Percentiles rank a stretch among this genome's conserved stretches.
Conservation (phyloP, 441 rosid species). For the Adansonia gregorii region DNA sequence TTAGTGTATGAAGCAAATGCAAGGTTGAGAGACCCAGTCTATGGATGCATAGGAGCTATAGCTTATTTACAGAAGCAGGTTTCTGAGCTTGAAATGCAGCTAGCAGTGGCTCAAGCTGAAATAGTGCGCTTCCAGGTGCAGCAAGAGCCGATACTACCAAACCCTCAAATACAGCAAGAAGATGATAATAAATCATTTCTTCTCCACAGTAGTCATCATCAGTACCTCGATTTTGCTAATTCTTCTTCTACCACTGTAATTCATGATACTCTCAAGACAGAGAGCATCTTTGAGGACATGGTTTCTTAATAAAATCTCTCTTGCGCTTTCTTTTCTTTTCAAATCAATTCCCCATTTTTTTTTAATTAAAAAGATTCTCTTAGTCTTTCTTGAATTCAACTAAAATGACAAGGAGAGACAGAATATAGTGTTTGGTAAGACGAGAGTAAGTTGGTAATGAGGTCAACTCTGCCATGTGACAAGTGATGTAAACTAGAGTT, state of each 20-base stretch:
- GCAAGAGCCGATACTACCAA: slow-evolving; percentile 35
- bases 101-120: slow-evolving; percentile 54
- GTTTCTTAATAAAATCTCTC: slow-evolving; percentile 39
- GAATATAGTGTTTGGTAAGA: not conserved
- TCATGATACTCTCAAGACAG: slow-evolving; percentile 36
- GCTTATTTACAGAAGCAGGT: slow-evolving; percentile 50
- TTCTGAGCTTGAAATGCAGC: slow-evolving; percentile 51
- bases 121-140: slow-evolving; percentile 53
- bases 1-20: slow-evolving; percentile 57
- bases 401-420: not conserved
- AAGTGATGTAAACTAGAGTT: slow-evolving; percentile 25
- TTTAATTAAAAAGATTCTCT: too few species aligned
- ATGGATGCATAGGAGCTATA: slow-evolving; percentile 59
- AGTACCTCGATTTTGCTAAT: slow-evolving; percentile 29
- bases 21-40: slow-evolving; percentile 51
- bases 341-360: not conserved
- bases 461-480: slow-evolving; percentile 58
- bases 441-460: slow-evolving; percentile 24
- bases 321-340: not conserved
- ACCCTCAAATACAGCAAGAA: slow-evolving; percentile 8
- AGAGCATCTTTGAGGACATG: slow-evolving; percentile 49
- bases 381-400: not conserved
- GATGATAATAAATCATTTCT: slow-evolving; percentile 30
- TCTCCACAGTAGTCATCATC: slow-evolving; percentile 20
- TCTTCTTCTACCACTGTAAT: slow-evolving; percentile 25